Conservation (phyloP, 352 stramenopile species). For the Elongisporangium prolatum region DNA sequence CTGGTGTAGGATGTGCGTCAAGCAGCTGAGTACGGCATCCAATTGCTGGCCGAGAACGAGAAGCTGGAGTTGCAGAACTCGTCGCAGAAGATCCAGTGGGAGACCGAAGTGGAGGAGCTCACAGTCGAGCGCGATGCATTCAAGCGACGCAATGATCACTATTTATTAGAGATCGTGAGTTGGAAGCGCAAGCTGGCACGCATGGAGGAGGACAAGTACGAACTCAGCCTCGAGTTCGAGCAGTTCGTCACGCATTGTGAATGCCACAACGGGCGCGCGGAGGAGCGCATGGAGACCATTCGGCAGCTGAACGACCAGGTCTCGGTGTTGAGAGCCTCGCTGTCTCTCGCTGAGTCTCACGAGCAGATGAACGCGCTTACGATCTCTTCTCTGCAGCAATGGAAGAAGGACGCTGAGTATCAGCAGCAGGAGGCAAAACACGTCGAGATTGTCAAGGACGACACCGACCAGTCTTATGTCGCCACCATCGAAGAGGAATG, state of each 20-base stretch:
- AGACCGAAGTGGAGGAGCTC: constrained; percentile 59
- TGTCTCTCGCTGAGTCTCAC: constrained; percentile 30
- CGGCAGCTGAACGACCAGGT: constrained; percentile 35
- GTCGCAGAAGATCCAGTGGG: constrained; percentile 67
- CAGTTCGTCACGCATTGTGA: constrained; percentile 36
- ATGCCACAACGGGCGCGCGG: constrained; percentile 17
- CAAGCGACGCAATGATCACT: constrained; percentile 56
- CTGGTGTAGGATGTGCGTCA: constrained; percentile 79
- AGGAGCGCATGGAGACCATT: constrained; percentile 24
- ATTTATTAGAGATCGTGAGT: constrained; percentile 53
- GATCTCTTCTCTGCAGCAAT: constrained; percentile 38
- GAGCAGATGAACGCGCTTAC: constrained; percentile 32
- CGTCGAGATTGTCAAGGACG: constrained; percentile 25
- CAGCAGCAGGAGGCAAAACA: constrained; percentile 40
- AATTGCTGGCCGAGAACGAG: constrained; percentile 72
- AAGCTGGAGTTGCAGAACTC: constrained; percentile 66
- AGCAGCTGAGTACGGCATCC: constrained; percentile 73
- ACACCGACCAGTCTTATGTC: constrained; percentile 34
- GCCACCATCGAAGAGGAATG: constrained; percentile 43
- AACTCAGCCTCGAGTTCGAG: constrained; percentile 52
- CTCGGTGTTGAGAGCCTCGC: constrained; percentile 20
- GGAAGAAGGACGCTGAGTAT: constrained; percentile 34
- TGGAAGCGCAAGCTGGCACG: constrained; percentile 65
- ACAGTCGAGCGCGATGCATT: constrained; percentile 52
- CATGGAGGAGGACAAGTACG: constrained; percentile 61